Base-by-base conservation (phyloP, 2,329 filamentous ascomycete species). In the Penicillium oxalicum region DNA sequence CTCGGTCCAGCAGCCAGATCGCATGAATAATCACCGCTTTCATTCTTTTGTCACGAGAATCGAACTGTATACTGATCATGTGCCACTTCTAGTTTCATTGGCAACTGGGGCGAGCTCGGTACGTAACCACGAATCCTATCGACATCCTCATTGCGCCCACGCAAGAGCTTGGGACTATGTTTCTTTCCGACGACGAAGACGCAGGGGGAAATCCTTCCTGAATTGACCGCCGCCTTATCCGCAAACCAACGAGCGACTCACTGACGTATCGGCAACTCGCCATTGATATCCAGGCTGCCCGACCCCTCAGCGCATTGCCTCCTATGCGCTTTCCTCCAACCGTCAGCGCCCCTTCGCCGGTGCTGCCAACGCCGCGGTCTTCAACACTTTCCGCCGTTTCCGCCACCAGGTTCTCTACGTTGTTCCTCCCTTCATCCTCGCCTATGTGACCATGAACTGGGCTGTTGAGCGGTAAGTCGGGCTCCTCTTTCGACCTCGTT, bases 381-480 rank as follows among this genome's bases (percentile, higher is more conserved):
- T 97, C 85, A 98, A 98, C 82, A 85, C 83, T 63, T 94, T 87
- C 81, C 85, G 93, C 72, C 84, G 93, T 65, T 87, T 86, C 74
- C 84, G 83, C 70, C 73, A 79, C 61, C 93, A 97, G 79, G 83
- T 95, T 61, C 83, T 97, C 61, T 98, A 91, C 81, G 84, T 91
- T 73, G 80, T 84, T 26, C 87, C 93, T 51, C 86, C 91, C 35
- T 75, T 95, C 61, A 63, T 93, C 56, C 71, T 78, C 60, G 90
- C 81, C 59, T 98, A 97, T 77, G 82, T 84, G 68, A 68, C 82
- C 59, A 87, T 97, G 85, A 75, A 87, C 69, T 98, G 93, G 93
- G 91, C 93, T 59, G 85, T 82, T 65, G 84, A 95, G 75, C 83
- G 84, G 93, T 97, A 81, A 58, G 57, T 43, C 40, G 62, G 83